These are phyloP conservation scores for Melampsora larici-populina DNA, from an alignment of 1,284 basidiomycete species.

Conservation along the genomic window DNA sequence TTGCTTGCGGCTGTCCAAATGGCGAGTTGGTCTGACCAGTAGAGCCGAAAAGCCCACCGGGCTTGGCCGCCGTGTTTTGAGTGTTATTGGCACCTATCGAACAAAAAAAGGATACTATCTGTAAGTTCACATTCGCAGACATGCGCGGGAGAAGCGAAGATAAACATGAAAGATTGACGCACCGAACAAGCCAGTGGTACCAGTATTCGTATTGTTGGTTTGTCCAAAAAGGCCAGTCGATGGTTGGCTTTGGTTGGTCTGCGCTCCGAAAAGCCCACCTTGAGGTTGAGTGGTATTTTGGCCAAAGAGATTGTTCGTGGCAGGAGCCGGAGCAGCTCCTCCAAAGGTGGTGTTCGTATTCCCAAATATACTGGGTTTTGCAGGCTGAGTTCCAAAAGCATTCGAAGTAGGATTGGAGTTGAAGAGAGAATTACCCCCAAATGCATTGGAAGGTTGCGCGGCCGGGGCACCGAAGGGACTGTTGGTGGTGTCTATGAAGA, in stretches of 20 bases:
- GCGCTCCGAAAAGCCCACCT: slow-evolving; percentile 33
- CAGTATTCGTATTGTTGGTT: background rate
- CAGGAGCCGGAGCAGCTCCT: slow-evolving; percentile 8
- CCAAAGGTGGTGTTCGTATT: slow-evolving; percentile 31
- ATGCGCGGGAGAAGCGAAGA: background rate
- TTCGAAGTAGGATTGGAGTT: slow-evolving; percentile 24
- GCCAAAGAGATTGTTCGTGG: slow-evolving; percentile 42
- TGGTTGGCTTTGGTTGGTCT: background rate
- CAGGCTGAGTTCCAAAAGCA: slow-evolving; percentile 28
- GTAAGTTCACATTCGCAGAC: background rate
- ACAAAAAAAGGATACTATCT: background rate
- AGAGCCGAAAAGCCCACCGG: slow-evolving; percentile 38
- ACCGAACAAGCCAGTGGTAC: slow-evolving; percentile 9
- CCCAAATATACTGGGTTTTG: slow-evolving; percentile 42
- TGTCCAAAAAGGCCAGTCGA: background rate
- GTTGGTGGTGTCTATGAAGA: slow-evolving; percentile 1
- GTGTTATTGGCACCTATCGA: slow-evolving; percentile 31
- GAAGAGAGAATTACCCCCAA: slow-evolving; percentile 29
- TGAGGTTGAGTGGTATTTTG: slow-evolving; percentile 27
- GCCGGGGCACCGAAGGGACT: slow-evolving; percentile 29
- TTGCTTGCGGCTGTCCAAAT: slow-evolving; percentile 32
- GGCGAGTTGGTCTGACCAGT: slow-evolving; percentile 20
- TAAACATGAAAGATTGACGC: background rate
- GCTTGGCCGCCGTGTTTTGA: slow-evolving; percentile 40
- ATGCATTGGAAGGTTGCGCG: slow-evolving; percentile 28